Base-by-base conservation (phyloP, 768 basidiomycete genomes). In the Galerina sulciceps region DNA sequence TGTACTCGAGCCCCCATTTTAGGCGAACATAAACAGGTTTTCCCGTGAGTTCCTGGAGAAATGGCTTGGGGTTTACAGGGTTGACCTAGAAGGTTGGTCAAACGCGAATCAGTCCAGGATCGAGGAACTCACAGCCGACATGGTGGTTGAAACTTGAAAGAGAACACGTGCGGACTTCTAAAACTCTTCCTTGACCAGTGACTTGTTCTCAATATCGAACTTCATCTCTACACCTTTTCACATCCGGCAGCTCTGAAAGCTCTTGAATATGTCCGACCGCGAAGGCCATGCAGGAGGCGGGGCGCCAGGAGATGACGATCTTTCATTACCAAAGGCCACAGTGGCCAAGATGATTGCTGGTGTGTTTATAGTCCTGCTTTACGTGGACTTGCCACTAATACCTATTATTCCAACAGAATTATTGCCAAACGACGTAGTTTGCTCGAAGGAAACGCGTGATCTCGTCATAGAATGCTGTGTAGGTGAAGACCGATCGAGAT, bases 1-100 rank as follows among this genome's bases (percentile, higher is more conserved):
- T 97, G 83, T 99, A 99, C 71, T 99, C 95, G 50, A 98, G 83
- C 61, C 97, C 97, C 97, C 97, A 99, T 80, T 99, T 99, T 69
- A 99, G 85, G 59, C 87, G 86, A 62, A 99, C 97, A 69, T 88
- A 92, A 44, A 99, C 93, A 38, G 91, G 89, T 81, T 99, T 98
- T 62, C 97, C 97, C 23, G 97, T 98, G 65, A 99, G 88, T 73
- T 97, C 96, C 79, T 98, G 95, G 69, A 99, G 84, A 80, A 99
- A 99, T 6, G 97, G 97, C 79, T 99, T 99, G 18, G 97, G 97
- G 77, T 99, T 99, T 69, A 99, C 94, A 65, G 96, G 96, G 68
- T 88, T 87, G 70, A 92, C 89, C 89, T 91, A 71, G 14, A 38
- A 53, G 64, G 44, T 68, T 47, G 49, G 54, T 58, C 56, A 42